Evolutionary conservation across 2,329 filamentous ascomycete species (phyloP).

Genomic region (Didymella exigua): DNA sequence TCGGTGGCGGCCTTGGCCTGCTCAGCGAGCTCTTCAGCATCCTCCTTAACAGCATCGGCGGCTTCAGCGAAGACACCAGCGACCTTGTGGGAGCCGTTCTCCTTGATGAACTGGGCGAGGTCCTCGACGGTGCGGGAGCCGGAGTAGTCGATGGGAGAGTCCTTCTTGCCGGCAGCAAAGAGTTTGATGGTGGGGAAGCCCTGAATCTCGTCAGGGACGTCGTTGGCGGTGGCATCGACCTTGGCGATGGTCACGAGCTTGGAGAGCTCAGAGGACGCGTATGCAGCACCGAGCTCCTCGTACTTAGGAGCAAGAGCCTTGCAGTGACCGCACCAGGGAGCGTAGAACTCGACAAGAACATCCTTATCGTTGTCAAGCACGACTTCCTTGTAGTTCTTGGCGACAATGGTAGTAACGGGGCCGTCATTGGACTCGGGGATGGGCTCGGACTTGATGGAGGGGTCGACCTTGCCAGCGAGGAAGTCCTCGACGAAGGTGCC

Average conservation of each 20-base stretch:
- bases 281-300: conserved; percentile 66
- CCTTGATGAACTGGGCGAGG: conserved; percentile 87
- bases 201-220: conserved; percentile 94
- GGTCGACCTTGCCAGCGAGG: conserved; percentile 83
- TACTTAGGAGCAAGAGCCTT: conserved; percentile 72
- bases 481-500: conserved; percentile 86
- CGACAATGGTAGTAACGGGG: conserved; percentile 84
- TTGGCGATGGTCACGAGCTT: conserved; percentile 76
- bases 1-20: conserved; percentile 49
- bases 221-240: conserved; percentile 94
- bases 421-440: conserved; percentile 93
- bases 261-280: conserved; percentile 56
- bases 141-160: conserved; percentile 80
- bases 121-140: conserved; percentile 91
- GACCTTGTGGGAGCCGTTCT: conserved; percentile 90
- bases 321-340: conserved; percentile 79
- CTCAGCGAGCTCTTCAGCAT: conserved; percentile 47
- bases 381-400: conserved; percentile 89
- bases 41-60: conserved; percentile 57
- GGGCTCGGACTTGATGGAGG: conserved; percentile 98
- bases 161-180: conserved; percentile 89
- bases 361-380: conserved; percentile 96
- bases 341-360: conserved; percentile 97
- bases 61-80: conserved; percentile 66
- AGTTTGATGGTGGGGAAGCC: conserved; percentile 99